phyloP scores from a whole-genome alignment of 768 basidiomycete genomes.

The Tricholomella constricta region DNA sequence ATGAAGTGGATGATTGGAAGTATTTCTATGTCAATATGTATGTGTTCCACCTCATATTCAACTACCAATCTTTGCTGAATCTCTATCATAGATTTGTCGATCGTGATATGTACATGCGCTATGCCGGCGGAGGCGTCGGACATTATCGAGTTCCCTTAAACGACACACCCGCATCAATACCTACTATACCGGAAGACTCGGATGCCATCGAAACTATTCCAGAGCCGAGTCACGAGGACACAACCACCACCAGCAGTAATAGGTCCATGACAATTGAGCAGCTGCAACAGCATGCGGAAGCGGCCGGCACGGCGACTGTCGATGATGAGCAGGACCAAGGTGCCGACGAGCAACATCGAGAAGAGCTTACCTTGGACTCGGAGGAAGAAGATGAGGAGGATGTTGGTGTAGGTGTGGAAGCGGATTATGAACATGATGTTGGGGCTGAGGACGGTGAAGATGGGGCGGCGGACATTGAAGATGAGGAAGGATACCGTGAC shows the following conservation, averaged over 20 bases:
- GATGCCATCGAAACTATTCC: not conserved
- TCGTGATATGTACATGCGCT: constrained; percentile 25
- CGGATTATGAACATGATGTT: no score
- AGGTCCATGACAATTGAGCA: not conserved
- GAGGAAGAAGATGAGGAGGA: no score
- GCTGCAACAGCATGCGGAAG: not conserved
- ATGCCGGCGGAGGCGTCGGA: constrained; percentile 25
- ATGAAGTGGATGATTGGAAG: constrained; percentile 7
- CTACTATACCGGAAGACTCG: not conserved
- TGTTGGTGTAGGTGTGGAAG: no score
- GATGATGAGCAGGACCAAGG: no score
- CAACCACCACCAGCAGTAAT: not conserved
- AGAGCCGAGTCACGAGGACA: not conserved
- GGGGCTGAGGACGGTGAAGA: no score
- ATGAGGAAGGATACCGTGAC: no score
- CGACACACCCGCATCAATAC: not conserved
- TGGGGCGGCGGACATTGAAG: no score
- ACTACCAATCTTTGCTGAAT: not conserved
- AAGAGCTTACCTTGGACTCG: no score
- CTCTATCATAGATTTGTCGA: constrained; percentile 21
- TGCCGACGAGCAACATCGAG: no score
- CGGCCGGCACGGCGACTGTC: no score
- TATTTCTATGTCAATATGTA: constrained; percentile 8
- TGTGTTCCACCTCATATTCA: not conserved
- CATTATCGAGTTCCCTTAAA: constrained; percentile 18